Base-by-base conservation (phyloP, 1,284 basidiomycete species). In the Leccinum cinnamomeum region DNA sequence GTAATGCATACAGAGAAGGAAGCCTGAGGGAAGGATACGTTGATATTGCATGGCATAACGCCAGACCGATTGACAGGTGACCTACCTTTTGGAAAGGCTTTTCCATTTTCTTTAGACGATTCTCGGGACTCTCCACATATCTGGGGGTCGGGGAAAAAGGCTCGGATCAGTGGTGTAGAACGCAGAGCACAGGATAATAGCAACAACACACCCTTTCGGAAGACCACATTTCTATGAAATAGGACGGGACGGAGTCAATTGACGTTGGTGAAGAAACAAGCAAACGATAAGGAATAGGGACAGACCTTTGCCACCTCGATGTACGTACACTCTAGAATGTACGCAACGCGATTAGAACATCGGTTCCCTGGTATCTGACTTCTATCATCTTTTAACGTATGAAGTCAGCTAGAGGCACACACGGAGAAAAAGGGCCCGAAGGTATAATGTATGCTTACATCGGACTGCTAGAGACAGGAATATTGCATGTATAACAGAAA, bases 331-430 rank as follows among this genome's bases (percentile, higher is more conserved):
- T 90, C 87, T 20, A 86, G 81, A 63, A 80, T 86, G 69, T 88
- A 90, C 12, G 90, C 83, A 14, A 84, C 78, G 72, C 93, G 95
- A 72, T 92, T 93, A 0, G 91, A 89, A 72, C 93, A 95, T 63
- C 80, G 78, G 65, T 86, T 87, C 28, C 82, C 82, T 10, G 83
- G 84, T 84, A 86, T 89, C 68, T 86, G 81, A 7, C 79, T 79
- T 33, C 86, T 86, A 75, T 88, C 84, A 67, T 86, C 84, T 85
- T 62, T 28, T 25, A 11, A 44, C 10, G 11, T 5, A 25, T 20
- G 18, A 35, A 4, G 23, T 25, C 18, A 53, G 46, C 46, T 53
- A 23, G 7, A 62, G 56, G 7, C 28, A 10, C 11, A 39, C 25
- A 33, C 33, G 16, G 64, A 23, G 18, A 23, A n/a, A 56, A 30